phyloP scores from a whole-genome alignment of 805 yeast genomes.

The Nakazawaea wyomingensis region DNA sequence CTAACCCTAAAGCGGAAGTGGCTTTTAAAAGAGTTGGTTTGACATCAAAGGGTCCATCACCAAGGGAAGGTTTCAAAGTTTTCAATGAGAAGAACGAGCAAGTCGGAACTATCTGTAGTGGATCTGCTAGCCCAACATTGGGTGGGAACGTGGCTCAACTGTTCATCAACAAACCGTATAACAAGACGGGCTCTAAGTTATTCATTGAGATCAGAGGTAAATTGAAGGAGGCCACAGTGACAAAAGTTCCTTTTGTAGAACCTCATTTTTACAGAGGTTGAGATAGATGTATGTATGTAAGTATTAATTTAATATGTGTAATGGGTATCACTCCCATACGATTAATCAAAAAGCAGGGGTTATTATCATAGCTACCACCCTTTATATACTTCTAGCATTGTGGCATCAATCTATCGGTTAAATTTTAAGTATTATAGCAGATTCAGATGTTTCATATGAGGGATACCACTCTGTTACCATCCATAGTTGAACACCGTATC shows the following conservation, averaged over 20 bases:
- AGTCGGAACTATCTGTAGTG: conserved; percentile 53
- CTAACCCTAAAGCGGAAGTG: conserved; percentile 51
- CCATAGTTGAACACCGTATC: too few relatives aligned
- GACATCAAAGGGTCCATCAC: conserved; percentile 80
- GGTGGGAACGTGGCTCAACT: conserved; percentile 89
- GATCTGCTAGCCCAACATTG: conserved; percentile 55
- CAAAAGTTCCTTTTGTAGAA: conserved; percentile 80
- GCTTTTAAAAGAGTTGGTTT: conserved; percentile 70
- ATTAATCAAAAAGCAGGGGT: too few relatives aligned
- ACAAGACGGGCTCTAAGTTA: conserved; percentile 70
- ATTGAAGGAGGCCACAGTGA: conserved; percentile 65
- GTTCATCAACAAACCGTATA: conserved; percentile 64
- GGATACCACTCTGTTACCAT: too few relatives aligned
- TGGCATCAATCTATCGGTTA: too few relatives aligned
- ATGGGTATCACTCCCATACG: too few relatives aligned
- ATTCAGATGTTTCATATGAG: too few relatives aligned
- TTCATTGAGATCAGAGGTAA: conserved; percentile 81
- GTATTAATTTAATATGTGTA: too few relatives aligned
- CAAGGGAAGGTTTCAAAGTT: conserved; percentile 73
- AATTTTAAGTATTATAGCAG: too few relatives aligned
- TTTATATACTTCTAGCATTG: too few relatives aligned
- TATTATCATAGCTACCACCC: too few relatives aligned
- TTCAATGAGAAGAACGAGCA: conserved; percentile 45
- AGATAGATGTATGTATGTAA: not conserved
- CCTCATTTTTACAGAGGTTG: conserved; percentile 58